phyloP scores from a whole-genome alignment of 768 basidiomycete species.

The Sutorius australiensis region DNA sequence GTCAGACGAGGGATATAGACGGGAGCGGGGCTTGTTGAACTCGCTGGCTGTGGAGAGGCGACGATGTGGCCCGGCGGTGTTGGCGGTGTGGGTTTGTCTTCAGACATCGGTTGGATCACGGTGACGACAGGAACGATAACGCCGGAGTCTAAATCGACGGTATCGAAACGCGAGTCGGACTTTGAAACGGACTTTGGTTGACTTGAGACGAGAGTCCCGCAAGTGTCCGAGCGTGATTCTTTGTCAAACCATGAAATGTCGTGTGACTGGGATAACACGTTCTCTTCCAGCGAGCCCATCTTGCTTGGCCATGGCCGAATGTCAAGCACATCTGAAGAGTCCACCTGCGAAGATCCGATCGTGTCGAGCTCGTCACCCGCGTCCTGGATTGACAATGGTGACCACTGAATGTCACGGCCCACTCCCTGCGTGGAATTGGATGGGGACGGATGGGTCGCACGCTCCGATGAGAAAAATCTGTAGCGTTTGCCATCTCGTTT shows the following conservation, averaged over 20 bases:
- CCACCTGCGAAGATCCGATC: background rate
- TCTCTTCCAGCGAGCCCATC: background rate
- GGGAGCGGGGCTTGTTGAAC: constrained; percentile 17
- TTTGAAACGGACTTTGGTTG: constrained; percentile 9
- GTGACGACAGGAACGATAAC: background rate
- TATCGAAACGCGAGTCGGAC: constrained; percentile 6
- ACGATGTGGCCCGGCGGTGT: constrained; percentile 33
- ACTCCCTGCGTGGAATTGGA: background rate
- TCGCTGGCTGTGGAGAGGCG: constrained; percentile 38
- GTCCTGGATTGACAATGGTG: background rate
- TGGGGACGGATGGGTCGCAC: background rate
- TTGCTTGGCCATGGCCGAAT: constrained; percentile 11
- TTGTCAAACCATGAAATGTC: background rate
- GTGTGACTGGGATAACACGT: background rate
- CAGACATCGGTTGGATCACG: background rate
- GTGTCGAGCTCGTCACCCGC: background rate
- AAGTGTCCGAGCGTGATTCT: constrained; percentile 13
- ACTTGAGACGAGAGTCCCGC: constrained; percentile 14
- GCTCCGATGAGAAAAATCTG: constrained; percentile 16
- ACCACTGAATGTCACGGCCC: background rate
- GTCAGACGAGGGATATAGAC: constrained; percentile 67
- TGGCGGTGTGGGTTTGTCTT: too few species aligned
- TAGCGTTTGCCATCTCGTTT: constrained; percentile 7
- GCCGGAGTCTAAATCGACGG: constrained; percentile 11
- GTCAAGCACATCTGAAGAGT: constrained; percentile 23